phyloP scores from a whole-genome alignment of 805 yeast species.

The Yamadazyma olivae region DNA sequence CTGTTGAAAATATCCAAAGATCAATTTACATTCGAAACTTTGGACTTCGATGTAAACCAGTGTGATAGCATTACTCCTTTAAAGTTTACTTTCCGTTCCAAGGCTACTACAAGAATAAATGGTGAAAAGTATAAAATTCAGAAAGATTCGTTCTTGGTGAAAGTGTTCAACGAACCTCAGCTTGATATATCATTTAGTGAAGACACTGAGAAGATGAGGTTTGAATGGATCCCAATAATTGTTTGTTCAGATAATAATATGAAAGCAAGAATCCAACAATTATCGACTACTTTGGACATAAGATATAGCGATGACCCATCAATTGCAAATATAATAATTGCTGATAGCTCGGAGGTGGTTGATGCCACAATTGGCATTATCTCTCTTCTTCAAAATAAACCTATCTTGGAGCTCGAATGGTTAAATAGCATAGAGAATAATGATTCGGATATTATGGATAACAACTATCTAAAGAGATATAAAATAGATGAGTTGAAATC shows the following conservation, averaged over 20 bases:
- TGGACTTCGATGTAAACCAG: slow-evolving; percentile 2
- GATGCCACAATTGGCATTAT: no score
- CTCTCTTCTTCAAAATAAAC: no score
- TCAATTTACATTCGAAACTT: slow-evolving; percentile 9
- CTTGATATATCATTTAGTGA: slow-evolving; percentile 8
- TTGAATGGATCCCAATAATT: slow-evolving; percentile 10
- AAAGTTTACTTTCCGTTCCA: slow-evolving; percentile 6
- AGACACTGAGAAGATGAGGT: slow-evolving; percentile 2
- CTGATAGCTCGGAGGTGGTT: background rate
- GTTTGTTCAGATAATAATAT: slow-evolving; percentile 1
- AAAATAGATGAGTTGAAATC: no score
- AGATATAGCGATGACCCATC: slow-evolving; percentile 1
- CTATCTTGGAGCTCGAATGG: no score
- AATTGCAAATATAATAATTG: background rate
- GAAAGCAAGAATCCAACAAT: no score
- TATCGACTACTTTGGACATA: no score
- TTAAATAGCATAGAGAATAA: no score
- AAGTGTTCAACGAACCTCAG: slow-evolving; percentile 5
- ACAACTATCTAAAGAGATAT: no score
- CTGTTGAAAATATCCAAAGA: slow-evolving; percentile 10
- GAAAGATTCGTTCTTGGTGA: slow-evolving; percentile 2
- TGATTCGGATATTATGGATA: no score
- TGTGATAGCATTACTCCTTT: slow-evolving; percentile 3
- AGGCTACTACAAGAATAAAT: slow-evolving; percentile 10
- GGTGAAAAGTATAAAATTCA: slow-evolving; percentile 9